Base-by-base conservation (phyloP, 257 asterid species). In the Hygrophila difformis region DNA sequence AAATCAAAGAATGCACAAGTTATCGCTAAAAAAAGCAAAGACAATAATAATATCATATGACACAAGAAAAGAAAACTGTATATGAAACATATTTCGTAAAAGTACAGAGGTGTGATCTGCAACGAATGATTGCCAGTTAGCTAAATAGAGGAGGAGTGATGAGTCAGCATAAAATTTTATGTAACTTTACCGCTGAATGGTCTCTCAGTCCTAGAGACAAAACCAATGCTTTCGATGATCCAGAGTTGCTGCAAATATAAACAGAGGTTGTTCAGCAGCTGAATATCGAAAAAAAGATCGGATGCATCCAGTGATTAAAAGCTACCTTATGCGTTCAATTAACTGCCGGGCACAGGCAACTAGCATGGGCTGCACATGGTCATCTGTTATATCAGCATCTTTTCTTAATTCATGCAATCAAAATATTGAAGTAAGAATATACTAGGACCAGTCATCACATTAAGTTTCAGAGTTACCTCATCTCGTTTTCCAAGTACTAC, bases 201-300 rank as follows among this genome's bases (percentile, higher is more conserved):
- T 82, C 86, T 62, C 64, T 78, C 38, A 89, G 81, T 49, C 97
- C 97, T 53, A 85, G 93, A 51, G 94, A 74, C 39, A 89, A 68
- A 35, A 89, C 89, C 63, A 89, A 56, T 36, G 91, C 61, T 56
- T 68, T 85, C 1, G 94, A 62, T 17, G 89, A 85, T 60, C 93
- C 94, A 14, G 76, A 45, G 45, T 64, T 64, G 69, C 94, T 81
- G 87, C 70, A 55, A n/a, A 48, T 17, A 61, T 39, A 51, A n/a
- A 49, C 7, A 41, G 2, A 20, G 52, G 12, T 34, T 36, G 15
- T 37, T 17, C 36, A 35, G 49, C 43, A 20, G 16, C 31, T 23
- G 39, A 13, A 49, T 44, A 46, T n/a, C 36, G 23, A 33, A 17
- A 64, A 39, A 22, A 1, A 34, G 45, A 15, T 4, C 14, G 33